These are phyloP conservation scores for Trypanosoma brucei DNA, from an alignment of 208 protist genomes.

Conservation along the genomic window DNA sequence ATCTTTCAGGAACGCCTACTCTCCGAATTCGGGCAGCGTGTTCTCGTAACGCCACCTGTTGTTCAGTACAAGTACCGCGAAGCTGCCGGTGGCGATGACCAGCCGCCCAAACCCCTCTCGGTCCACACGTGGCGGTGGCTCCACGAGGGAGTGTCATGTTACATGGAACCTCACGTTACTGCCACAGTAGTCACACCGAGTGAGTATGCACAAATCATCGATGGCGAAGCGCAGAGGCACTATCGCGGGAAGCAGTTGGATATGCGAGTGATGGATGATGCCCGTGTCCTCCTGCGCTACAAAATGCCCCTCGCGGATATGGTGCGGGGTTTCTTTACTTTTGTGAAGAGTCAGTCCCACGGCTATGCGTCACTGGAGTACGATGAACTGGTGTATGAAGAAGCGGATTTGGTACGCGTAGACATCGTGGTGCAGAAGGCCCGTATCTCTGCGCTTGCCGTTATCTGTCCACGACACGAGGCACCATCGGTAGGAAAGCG, in stretches of 20 bases:
- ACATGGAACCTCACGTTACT: slow-evolving; percentile 89
- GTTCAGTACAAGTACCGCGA: slow-evolving; percentile 88
- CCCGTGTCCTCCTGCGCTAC: slow-evolving; percentile 71
- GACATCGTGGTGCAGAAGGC: slow-evolving; percentile 91
- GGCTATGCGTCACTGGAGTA: slow-evolving; percentile 96
- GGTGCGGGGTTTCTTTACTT: slow-evolving; percentile 93
- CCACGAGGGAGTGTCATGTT: slow-evolving; percentile 75
- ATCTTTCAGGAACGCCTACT: slow-evolving; percentile 95
- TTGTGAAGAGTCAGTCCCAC: slow-evolving; percentile 87
- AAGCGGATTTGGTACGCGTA: slow-evolving; percentile 89
- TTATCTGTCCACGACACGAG: slow-evolving; percentile 78
- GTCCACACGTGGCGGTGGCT: slow-evolving; percentile 81
- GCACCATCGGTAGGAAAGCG: slow-evolving; percentile 53
- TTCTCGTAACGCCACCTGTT: slow-evolving; percentile 93
- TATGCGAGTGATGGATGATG: slow-evolving; percentile 74
- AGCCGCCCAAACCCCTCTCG: slow-evolving; percentile 40
- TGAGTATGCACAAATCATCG: slow-evolving; percentile 86
- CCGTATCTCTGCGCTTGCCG: slow-evolving; percentile 87
- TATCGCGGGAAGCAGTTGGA: slow-evolving; percentile 75
- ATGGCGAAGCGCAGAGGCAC: slow-evolving; percentile 53
- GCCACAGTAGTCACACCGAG: slow-evolving; percentile 87
- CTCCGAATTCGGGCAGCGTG: slow-evolving; percentile 85
- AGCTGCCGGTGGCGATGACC: slow-evolving; percentile 26
- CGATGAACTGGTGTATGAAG: slow-evolving; percentile 86
- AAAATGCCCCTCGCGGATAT: slow-evolving; percentile 93